These are phyloP conservation scores for Fragaria vesca DNA, from an alignment of 306 rosid genomes.

Conservation along the genomic window DNA sequence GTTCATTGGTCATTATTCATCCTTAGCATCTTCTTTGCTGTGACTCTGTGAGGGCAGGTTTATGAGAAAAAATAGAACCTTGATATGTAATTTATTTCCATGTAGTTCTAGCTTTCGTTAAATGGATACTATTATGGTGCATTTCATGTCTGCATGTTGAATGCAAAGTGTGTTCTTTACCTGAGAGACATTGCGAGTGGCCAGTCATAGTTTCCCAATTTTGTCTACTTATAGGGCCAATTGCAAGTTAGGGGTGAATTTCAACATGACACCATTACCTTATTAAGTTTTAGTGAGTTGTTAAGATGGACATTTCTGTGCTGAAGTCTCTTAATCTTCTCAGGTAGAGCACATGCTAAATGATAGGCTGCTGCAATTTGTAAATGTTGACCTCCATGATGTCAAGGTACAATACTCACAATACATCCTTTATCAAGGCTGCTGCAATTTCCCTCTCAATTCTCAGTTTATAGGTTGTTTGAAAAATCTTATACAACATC, in stretches of 20 bases:
- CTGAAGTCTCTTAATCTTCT: constrained; percentile 31
- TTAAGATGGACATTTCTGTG: constrained; percentile 20
- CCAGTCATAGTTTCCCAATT: neutral
- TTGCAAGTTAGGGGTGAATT: neutral
- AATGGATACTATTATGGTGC: neutral
- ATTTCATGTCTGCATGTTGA: neutral
- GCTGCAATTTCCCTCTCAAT: neutral
- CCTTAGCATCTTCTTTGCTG: neutral
- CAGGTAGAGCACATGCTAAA: constrained; percentile 72
- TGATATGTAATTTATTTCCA: neutral
- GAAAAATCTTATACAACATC: neutral
- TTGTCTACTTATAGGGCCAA: neutral
- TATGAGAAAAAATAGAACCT: neutral
- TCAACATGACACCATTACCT: neutral
- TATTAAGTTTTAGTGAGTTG: constrained; percentile 11
- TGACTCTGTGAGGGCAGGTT: neutral
- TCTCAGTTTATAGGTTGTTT: neutral
- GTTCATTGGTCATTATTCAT: neutral
- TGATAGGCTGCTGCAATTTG: constrained; percentile 50
- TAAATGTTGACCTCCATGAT: constrained; percentile 65
- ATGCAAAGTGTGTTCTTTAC: neutral
- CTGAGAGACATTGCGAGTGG: neutral
- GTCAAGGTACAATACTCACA: constrained; percentile 52
- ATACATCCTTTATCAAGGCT: constrained; percentile 7
- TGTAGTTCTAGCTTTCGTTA: neutral